These are phyloP conservation scores for Laguncularia racemosa DNA, from an alignment of 345 rosid genomes.

Conservation along the genomic window DNA sequence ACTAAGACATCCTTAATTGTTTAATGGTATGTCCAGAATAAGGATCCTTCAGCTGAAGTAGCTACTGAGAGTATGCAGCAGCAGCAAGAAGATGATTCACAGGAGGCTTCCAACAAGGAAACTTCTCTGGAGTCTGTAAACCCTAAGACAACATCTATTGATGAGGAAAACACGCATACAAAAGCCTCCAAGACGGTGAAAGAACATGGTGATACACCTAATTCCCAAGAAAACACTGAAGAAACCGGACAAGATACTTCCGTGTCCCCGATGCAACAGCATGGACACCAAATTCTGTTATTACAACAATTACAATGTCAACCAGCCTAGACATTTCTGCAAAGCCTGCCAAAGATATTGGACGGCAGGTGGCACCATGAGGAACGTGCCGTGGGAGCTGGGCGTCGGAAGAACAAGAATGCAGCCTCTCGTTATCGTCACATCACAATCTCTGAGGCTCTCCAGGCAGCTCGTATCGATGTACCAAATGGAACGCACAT, in stretches of 20 bases:
- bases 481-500: constrained; percentile 49
- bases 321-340: constrained; percentile 87
- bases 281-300: constrained; percentile 90
- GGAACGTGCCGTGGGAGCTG: constrained; percentile 94
- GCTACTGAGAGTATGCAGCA: constrained; percentile 7
- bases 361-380: constrained; percentile 95
- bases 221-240: constrained; percentile 50
- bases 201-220: constrained; percentile 29
- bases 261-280: constrained; percentile 86
- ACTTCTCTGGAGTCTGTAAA: constrained; percentile 17
- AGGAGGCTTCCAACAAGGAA: constrained; percentile 14
- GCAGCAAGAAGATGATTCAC: constrained; percentile 4
- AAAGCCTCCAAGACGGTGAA: constrained; percentile 30
- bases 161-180: constrained; percentile 13
- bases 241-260: constrained; percentile 74
- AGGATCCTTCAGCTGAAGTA: constrained; percentile 30
- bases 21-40: constrained; percentile 13
- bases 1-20: not conserved
- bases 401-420: constrained; percentile 80
- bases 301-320: constrained; percentile 84
- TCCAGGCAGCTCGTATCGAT: constrained; percentile 35
- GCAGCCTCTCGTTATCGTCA: constrained; percentile 55
- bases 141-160: constrained; percentile 18
- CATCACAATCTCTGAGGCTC: constrained; percentile 48
- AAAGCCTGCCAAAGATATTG: constrained; percentile 91